These are phyloP conservation scores for Blastosporella zonata DNA, from an alignment of 1,284 basidiomycete genomes.

Conservation along the genomic window DNA sequence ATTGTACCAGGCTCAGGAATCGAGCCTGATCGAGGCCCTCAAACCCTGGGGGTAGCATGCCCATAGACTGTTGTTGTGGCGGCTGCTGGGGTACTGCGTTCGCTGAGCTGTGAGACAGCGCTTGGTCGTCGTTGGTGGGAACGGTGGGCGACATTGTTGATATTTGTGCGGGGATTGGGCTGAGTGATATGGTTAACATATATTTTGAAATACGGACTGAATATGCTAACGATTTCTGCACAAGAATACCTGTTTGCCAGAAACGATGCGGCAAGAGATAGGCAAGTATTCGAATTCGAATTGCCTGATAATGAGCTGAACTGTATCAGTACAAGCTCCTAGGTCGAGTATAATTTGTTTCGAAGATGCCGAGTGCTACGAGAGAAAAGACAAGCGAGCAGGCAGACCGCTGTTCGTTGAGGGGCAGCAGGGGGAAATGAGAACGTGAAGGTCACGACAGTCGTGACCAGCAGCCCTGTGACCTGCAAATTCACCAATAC, in stretches of 20 bases:
- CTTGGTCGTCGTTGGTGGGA: constrained; percentile 31
- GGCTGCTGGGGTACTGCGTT: constrained; percentile 23
- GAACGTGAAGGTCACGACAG: constrained; percentile 31
- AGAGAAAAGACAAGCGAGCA: neutral
- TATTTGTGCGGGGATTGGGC: neutral
- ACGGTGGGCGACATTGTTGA: constrained; percentile 25
- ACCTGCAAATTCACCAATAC: constrained; percentile 25
- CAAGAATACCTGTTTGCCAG: neutral
- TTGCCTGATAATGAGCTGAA: neutral
- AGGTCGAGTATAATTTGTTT: neutral
- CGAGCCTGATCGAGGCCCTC: constrained; percentile 43
- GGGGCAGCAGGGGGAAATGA: constrained; percentile 19
- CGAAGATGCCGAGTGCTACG: neutral
- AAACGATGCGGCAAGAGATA: neutral
- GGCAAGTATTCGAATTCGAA: constrained; percentile 3
- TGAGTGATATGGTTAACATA: neutral
- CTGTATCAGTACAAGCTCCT: neutral
- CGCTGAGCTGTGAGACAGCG: constrained; percentile 28
- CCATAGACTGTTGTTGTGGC: constrained; percentile 20
- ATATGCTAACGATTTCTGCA: constrained; percentile 2
- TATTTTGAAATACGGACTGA: neutral
- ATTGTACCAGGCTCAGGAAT: constrained; percentile 49
- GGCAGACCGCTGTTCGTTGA: constrained; percentile 4
- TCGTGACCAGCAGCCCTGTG: constrained; percentile 31
- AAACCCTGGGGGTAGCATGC: constrained; percentile 17